Evolutionary conservation across 352 stramenopile species (phyloP), one percentile per base, ranked within the genome.

Genomic region (Pythium utonaiense): DNA sequence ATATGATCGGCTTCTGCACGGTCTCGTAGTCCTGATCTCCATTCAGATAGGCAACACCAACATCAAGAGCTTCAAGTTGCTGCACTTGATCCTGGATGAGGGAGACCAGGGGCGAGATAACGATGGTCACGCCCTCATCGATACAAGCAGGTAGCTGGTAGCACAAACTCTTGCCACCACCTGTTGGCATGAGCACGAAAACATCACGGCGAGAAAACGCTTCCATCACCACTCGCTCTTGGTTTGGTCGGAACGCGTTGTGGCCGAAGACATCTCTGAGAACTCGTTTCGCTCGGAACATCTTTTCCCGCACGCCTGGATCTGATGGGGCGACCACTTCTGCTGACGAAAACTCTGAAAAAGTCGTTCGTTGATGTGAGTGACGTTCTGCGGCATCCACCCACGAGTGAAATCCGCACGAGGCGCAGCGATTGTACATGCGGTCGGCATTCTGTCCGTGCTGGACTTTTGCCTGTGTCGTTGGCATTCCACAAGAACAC

Each of bases 11-110:
- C 22, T 77, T 62, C 62, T 97, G 86, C 12, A 88, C 78, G 14
- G 80, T 89, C 22, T 89, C 86, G 53, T 95, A 95, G 63, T 96
- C 77, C 73, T 95, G 85, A 40, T 96, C 87, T 19, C 85, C 83
- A 53, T 93, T 96, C 9, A 97, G 60, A 65, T 91, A 74, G 8
- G 85, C 83, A 45, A 95, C 88, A 13, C 89, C 78, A 45, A 99
- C 86, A 64, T 97, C 95, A 8, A 97, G 62, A 41, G 95, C 95
- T 55, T 94, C 87, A 22, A 99, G 72, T 25, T 96, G 88, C 72
- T 97, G 82, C 6, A 99, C 97, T 87, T 99, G 98, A 80, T 99
- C 97, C 81, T 99, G 95, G 60, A 99, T 99, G 10, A 99, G 78
- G 19, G 96, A 99, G 2, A 99, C 80, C 2, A 99, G 88, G 9